phyloP scores from a whole-genome alignment of 2,329 filamentous ascomycete genomes.

The Nothomitra cinnamomea region DNA sequence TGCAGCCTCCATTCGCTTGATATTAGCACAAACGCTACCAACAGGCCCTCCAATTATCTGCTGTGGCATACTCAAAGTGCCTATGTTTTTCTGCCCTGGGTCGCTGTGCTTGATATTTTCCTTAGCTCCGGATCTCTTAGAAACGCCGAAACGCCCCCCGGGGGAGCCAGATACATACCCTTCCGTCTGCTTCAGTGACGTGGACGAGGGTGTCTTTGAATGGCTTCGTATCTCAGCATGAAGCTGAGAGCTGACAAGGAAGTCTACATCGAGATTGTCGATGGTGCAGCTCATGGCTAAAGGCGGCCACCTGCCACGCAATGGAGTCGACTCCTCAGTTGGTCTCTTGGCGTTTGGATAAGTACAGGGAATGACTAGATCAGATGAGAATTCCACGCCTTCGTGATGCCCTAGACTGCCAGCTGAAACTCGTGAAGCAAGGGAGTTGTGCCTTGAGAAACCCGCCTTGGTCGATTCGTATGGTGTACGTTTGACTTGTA shows the following conservation, averaged over 20 bases:
- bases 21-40: neutral
- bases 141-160: too few species aligned
- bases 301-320: neutral
- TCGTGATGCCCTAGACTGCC: neutral
- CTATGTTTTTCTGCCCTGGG: too few species aligned
- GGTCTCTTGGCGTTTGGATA: neutral
- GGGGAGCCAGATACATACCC: neutral
- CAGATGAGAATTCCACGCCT: neutral
- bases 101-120: too few species aligned
- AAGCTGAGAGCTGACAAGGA: neutral
- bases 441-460: neutral
- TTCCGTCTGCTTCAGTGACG: neutral
- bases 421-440: neutral
- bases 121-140: too few species aligned
- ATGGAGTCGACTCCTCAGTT: neutral
- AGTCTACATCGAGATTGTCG: neutral
- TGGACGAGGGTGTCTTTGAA: neutral
- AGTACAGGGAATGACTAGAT: neutral
- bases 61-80: neutral
- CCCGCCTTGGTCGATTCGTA: neutral
- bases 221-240: neutral
- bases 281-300: neutral
- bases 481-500: constrained; percentile 1
- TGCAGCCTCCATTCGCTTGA: neutral
- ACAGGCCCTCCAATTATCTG: neutral